phyloP scores from a whole-genome alignment of 2,329 filamentous ascomycete genomes.

The Corinectria fuckeliana region DNA sequence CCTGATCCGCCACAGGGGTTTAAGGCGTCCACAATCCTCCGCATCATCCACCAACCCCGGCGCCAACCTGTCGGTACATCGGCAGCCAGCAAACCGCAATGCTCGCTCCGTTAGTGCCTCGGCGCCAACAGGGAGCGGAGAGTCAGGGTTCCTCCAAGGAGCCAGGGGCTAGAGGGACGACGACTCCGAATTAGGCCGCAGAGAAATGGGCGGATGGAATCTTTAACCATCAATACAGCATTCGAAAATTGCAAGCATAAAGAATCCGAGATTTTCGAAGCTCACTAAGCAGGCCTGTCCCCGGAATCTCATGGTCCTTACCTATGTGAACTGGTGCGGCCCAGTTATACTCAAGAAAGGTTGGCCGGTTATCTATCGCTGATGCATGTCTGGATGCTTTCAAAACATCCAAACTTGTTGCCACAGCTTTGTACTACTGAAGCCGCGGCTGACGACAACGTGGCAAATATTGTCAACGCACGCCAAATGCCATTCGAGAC shows the following conservation, averaged over 20 bases:
- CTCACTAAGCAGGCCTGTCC: neutral
- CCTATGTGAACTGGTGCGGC: neutral
- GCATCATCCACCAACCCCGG: neutral
- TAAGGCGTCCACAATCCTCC: neutral
- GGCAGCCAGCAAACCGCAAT: neutral
- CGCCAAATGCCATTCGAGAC: neutral
- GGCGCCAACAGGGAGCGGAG: neutral
- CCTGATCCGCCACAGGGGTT: slow-evolving; percentile 9
- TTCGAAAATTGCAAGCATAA: slow-evolving; percentile 7
- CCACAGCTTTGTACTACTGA: neutral
- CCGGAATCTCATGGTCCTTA: neutral
- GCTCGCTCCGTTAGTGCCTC: neutral
- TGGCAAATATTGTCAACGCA: neutral
- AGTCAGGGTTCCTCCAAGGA: too few species aligned
- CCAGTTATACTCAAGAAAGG: neutral
- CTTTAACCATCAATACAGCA: neutral
- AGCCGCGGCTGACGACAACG: neutral
- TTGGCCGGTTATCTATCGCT: neutral
- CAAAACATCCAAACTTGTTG: neutral
- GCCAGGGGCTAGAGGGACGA: neutral
- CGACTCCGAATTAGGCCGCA: neutral
- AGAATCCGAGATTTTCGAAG: neutral
- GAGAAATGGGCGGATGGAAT: neutral
- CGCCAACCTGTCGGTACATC: neutral
- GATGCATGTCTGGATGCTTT: neutral